Evolutionary conservation across 2,329 filamentous ascomycete species (phyloP).

Genomic region (Alternaria brassicicola): DNA sequence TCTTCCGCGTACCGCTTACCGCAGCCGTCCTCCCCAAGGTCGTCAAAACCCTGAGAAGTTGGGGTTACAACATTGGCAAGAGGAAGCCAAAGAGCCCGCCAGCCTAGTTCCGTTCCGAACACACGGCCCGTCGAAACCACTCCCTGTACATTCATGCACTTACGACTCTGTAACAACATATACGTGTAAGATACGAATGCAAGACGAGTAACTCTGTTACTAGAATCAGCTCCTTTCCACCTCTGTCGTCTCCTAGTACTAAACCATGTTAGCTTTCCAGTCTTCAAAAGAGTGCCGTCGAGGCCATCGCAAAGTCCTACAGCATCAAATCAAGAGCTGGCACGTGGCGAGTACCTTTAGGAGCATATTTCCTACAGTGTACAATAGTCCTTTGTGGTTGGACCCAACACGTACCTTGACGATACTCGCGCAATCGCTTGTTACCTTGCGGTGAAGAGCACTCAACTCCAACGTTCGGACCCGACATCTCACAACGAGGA

Average conservation of each 20-base stretch:
- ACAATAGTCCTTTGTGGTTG: too few species aligned
- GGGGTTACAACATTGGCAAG: conserved; percentile 96
- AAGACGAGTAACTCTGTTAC: not conserved
- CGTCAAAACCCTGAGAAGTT: conserved; percentile 83
- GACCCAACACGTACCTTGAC: too few species aligned
- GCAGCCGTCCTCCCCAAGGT: conserved; percentile 91
- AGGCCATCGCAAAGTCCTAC: too few species aligned
- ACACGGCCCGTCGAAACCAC: not conserved
- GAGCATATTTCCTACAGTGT: too few species aligned
- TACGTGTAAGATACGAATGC: conserved; percentile 14
- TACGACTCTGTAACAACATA: conserved; percentile 17
- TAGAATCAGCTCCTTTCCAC: not conserved
- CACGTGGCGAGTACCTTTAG: too few species aligned
- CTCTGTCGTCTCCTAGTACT: not conserved
- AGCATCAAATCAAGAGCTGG: too few species aligned
- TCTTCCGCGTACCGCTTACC: conserved; percentile 89
- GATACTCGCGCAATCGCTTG: not conserved
- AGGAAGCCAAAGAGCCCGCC: conserved; percentile 53
- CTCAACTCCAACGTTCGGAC: not conserved
- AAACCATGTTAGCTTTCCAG: not conserved
- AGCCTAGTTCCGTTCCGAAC: not conserved
- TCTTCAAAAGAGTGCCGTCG: not conserved
- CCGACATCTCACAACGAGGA: not conserved
- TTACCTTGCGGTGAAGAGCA: not conserved
- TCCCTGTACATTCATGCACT: conserved; percentile 15